These are phyloP conservation scores for Diaporthe vaccinii DNA, from an alignment of 2,329 filamentous ascomycete species.

Conservation along the genomic window DNA sequence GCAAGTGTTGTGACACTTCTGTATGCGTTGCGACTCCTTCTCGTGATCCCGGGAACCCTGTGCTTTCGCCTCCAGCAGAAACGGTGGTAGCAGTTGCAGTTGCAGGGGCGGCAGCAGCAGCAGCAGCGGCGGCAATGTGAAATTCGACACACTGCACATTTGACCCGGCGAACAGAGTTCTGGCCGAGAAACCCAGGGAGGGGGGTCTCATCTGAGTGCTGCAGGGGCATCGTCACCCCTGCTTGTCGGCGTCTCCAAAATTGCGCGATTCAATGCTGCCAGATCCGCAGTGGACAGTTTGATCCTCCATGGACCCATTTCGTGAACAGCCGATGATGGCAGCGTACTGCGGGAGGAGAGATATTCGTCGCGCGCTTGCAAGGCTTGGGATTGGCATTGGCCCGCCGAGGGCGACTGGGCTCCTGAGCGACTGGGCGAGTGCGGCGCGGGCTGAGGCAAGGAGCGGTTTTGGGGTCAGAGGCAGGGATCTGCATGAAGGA, in stretches of 20 bases:
- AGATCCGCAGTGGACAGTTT: slow-evolving; percentile 38
- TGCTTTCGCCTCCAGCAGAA: neutral
- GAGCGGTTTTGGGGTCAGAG: slow-evolving; percentile 41
- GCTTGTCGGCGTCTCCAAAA: slow-evolving; percentile 51
- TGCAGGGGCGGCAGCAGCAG: neutral
- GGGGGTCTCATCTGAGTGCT: slow-evolving; percentile 35
- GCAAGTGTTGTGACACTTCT: neutral
- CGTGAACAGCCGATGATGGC: slow-evolving; percentile 25
- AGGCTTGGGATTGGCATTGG: slow-evolving; percentile 18
- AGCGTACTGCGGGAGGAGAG: slow-evolving; percentile 1
- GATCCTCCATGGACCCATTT: slow-evolving; percentile 27
- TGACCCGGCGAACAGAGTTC: slow-evolving; percentile 6
- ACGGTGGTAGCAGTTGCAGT: neutral
- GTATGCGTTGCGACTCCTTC: neutral
- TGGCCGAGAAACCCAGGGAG: neutral
- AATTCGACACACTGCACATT: neutral
- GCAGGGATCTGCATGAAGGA: slow-evolving; percentile 60
- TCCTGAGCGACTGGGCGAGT: slow-evolving; percentile 27
- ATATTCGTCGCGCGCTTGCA: neutral
- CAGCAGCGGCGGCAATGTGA: neutral
- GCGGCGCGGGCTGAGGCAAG: slow-evolving; percentile 44
- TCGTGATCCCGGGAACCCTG: neutral
- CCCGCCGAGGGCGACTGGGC: neutral
- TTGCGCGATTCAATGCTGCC: slow-evolving; percentile 56
- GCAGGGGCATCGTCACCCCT: slow-evolving; percentile 37